A percentile compares a stretch with the other conserved stretches of the same genome.
Evolutionary conservation across 768 basidiomycete genomes (phyloP).

Genomic region (Rhodosporidiobolus sp.): DNA sequence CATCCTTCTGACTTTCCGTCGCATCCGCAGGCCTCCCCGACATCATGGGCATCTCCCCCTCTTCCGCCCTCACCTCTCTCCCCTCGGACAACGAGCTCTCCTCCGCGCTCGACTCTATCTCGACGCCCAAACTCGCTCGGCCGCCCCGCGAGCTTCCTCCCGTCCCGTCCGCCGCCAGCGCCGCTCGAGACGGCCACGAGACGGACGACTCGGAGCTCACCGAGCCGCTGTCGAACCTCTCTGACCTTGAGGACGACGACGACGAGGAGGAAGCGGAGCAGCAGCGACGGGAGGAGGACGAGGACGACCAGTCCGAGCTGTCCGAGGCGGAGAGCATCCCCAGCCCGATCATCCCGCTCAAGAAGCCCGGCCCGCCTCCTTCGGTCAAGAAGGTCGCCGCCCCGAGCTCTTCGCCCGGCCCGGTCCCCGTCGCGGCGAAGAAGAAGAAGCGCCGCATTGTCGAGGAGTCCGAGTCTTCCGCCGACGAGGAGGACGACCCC

Average conservation of each 20-base stretch:
- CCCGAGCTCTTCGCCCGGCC: not conserved
- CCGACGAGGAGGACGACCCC: slow-evolving; percentile 14
- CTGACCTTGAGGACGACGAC: slow-evolving; percentile 24
- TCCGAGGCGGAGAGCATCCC: slow-evolving; percentile 2
- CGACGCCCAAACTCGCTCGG: slow-evolving; percentile 9
- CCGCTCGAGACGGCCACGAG: not conserved
- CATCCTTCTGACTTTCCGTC: not conserved
- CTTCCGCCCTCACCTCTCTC: slow-evolving; percentile 25
- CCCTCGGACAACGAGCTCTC: slow-evolving; percentile 15
- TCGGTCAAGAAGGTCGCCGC: not conserved
- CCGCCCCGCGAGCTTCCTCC: not conserved
- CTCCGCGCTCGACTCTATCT: not conserved
- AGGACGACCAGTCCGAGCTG: not conserved
- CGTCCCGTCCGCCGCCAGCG: not conserved
- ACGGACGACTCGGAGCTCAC: slow-evolving; percentile 37
- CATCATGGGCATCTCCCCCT: slow-evolving; percentile 19
- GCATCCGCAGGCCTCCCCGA: not conserved
- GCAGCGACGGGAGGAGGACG: not conserved
- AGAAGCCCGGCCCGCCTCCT: not conserved
- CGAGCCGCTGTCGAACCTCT: slow-evolving; percentile 37
- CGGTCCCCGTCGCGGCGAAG: not conserved
- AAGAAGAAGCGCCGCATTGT: slow-evolving; percentile 17
- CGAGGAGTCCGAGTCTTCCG: slow-evolving; percentile 3
- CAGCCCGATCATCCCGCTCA: not conserved
- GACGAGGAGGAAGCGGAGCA: not conserved